These are phyloP conservation scores for Eustoma russellianum DNA, from an alignment of 257 asterid species.

Conservation along the genomic window DNA sequence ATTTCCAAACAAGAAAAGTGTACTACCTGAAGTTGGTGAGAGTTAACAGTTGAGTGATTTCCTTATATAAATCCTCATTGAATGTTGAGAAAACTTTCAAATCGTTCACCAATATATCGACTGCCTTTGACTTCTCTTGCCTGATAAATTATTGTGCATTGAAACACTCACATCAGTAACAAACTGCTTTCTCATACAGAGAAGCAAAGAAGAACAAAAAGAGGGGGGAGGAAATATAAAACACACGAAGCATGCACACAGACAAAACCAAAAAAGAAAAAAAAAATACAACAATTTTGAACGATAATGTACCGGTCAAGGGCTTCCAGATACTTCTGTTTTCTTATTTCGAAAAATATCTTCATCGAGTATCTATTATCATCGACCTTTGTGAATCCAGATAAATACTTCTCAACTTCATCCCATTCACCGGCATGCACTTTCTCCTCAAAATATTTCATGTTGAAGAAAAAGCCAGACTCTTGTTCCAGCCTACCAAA, in stretches of 20 bases:
- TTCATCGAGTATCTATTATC: conserved; percentile 96
- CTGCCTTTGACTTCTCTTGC: conserved; percentile 92
- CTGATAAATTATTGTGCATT: conserved; percentile 24
- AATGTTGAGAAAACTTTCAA: conserved; percentile 85
- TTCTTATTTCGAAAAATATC: conserved; percentile 89
- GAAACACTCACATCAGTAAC: background rate
- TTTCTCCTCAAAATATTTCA: conserved; percentile 96
- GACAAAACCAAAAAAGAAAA: background rate
- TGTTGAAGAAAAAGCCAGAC: conserved; percentile 88
- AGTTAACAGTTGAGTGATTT: conserved; percentile 86
- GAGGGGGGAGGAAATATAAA: background rate
- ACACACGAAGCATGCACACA: background rate
- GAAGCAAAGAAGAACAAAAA: background rate
- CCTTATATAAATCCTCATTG: conserved; percentile 83
- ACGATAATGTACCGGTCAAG: conserved; percentile 58
- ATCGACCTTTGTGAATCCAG: conserved; percentile 93
- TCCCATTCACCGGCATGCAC: conserved; percentile 98
- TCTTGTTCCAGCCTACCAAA: conserved; percentile 88
- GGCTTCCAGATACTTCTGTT: conserved; percentile 97
- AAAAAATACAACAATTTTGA: background rate
- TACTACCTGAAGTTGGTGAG: conserved; percentile 78
- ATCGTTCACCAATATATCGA: conserved; percentile 76
- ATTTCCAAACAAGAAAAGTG: conserved; percentile 2
- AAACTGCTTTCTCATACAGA: background rate
- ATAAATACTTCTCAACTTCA: conserved; percentile 90